Conservation (phyloP, 805 yeast genomes). For the Cyberlindnera veronae region DNA sequence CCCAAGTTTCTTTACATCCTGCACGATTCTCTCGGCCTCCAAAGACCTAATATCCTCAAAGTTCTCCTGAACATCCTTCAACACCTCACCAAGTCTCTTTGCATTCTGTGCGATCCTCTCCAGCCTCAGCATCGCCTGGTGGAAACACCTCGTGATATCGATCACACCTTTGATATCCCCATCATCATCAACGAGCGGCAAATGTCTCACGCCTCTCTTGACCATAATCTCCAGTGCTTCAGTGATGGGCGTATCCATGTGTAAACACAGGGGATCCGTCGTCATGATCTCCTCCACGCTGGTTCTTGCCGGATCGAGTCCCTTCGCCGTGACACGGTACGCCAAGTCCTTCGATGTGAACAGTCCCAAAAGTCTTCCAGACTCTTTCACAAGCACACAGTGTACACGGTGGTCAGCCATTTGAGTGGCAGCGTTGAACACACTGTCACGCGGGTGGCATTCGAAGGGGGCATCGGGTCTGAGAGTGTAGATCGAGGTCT, state of each 20-base stretch:
- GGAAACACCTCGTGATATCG: conserved; percentile 45
- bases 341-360: conserved; percentile 47
- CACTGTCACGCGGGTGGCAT: conserved; percentile 33
- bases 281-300: conserved; percentile 39
- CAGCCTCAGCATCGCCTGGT: conserved; percentile 41
- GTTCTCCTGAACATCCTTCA: conserved; percentile 30
- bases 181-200: conserved; percentile 37
- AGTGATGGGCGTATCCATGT: conserved; percentile 37
- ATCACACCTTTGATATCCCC: conserved; percentile 40
- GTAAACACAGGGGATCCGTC: conserved; percentile 33
- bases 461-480: conserved; percentile 36
- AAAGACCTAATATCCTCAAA: conserved; percentile 23
- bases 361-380: conserved; percentile 33
- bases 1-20: conserved; percentile 37
- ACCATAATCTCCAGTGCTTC: conserved; percentile 43
- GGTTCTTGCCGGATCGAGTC: conserved; percentile 27
- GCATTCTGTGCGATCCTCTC: conserved; percentile 40
- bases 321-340: conserved; percentile 36
- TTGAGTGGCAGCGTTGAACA: conserved; percentile 31
- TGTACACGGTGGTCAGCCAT: conserved; percentile 40
- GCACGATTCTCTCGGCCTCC: conserved; percentile 26
- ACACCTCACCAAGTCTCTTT: conserved; percentile 28
- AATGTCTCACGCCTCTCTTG: conserved; percentile 38
- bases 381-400: conserved; percentile 37
- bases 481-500: conserved; percentile 22